phyloP scores from a whole-genome alignment of 169 alveolate genomes.

The Babesia microti region DNA sequence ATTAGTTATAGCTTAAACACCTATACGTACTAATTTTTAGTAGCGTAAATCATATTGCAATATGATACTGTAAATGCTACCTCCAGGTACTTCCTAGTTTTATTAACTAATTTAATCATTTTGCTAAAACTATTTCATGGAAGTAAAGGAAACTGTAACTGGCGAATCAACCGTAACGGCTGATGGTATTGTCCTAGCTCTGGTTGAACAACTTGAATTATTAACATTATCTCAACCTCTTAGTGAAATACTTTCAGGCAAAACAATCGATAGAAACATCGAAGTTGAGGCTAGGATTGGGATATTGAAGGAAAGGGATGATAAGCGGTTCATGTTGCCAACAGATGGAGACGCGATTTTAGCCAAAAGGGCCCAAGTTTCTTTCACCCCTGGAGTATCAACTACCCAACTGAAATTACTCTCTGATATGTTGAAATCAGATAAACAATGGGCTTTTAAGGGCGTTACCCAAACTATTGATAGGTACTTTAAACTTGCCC shows the following conservation, averaged over 20 bases:
- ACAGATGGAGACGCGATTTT: slow-evolving; percentile 26
- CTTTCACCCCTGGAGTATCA: slow-evolving; percentile 28
- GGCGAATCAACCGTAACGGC: slow-evolving; percentile 36
- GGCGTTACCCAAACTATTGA: slow-evolving; percentile 15
- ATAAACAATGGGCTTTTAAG: slow-evolving; percentile 10
- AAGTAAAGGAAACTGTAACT: slow-evolving; percentile 20
- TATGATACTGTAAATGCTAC: too few species aligned
- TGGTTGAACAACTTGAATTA: slow-evolving; percentile 35
- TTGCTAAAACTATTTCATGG: slow-evolving; percentile 14
- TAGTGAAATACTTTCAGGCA: slow-evolving; percentile 16
- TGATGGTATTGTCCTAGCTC: slow-evolving; percentile 25
- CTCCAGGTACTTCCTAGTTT: too few species aligned
- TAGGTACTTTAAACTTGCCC: slow-evolving; percentile 34
- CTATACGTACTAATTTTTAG: too few species aligned
- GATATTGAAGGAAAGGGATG: slow-evolving; percentile 14
- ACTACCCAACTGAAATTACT: slow-evolving; percentile 20
- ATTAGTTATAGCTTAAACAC: too few species aligned
- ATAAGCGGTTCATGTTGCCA: slow-evolving; percentile 39
- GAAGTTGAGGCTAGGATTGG: slow-evolving; percentile 48
- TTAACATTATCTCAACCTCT: slow-evolving; percentile 37
- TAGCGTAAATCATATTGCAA: too few species aligned
- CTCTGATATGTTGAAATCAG: slow-evolving; percentile 1
- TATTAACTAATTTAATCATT: too few species aligned
- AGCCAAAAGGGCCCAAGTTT: slow-evolving; percentile 26
- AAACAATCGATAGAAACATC: slow-evolving; percentile 20